These are phyloP conservation scores for Talaromyces ruber DNA, from an alignment of 495 filamentous ascomycete species.

Conservation along the genomic window DNA sequence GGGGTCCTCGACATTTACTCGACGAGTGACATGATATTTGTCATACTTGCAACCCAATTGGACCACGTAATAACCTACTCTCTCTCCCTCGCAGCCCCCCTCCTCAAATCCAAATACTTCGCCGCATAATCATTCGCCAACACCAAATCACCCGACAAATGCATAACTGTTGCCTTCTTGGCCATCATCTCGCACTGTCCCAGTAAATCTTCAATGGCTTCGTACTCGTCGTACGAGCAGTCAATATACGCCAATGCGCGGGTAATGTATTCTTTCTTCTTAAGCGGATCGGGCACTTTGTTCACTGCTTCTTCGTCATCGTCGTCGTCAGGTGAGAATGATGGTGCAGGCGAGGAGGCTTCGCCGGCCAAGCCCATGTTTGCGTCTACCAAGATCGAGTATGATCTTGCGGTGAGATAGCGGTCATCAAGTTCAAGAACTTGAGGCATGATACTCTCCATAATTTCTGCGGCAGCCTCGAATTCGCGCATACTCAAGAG, in stretches of 20 bases:
- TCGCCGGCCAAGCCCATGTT: constrained; percentile 73
- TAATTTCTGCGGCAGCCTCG: constrained; percentile 53
- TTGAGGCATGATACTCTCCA: constrained; percentile 73
- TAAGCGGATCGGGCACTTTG: background rate
- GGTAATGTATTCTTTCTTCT: constrained; percentile 50
- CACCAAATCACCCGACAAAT: constrained; percentile 59
- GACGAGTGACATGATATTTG: too few relatives aligned
- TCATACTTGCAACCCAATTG: background rate
- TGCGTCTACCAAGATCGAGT: constrained; percentile 71
- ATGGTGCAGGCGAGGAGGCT: constrained; percentile 15
- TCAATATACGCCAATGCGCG: constrained; percentile 61
- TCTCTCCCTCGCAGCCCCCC: background rate
- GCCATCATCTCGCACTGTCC: constrained; percentile 79
- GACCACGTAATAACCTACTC: background rate
- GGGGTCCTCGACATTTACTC: too few relatives aligned
- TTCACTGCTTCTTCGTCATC: background rate
- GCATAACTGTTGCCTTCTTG: constrained; percentile 77
- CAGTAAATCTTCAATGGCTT: constrained; percentile 62
- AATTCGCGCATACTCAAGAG: constrained; percentile 70
- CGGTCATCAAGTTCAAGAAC: constrained; percentile 67
- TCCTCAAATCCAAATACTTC: constrained; percentile 55
- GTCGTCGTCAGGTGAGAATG: constrained; percentile 12
- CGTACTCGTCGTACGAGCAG: constrained; percentile 57
- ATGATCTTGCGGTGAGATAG: constrained; percentile 56
- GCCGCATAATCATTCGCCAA: constrained; percentile 69